Evolutionary conservation across 164 flowering plant genomes (phyloP).

Genomic region (Aristolochia fimbriata): DNA sequence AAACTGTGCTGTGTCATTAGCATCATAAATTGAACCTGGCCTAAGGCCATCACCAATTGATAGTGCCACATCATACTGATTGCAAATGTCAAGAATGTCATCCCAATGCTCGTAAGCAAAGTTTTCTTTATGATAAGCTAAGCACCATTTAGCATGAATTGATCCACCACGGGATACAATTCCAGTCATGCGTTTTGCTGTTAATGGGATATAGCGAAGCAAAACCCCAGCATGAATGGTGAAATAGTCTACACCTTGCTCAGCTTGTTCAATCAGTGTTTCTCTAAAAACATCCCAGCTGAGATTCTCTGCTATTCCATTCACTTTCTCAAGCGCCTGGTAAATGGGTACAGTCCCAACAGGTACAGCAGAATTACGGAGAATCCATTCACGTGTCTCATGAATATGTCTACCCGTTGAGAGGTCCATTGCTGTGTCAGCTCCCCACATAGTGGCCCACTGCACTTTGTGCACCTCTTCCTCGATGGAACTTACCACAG

Average conservation of each 20-base stretch:
- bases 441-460: slow-evolving; percentile 99
- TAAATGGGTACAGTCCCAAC: slow-evolving; percentile 99
- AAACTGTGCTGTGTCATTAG: slow-evolving; percentile 97
- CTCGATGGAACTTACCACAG: slow-evolving; percentile 95
- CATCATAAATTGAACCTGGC: slow-evolving; percentile 98
- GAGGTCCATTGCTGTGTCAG: slow-evolving; percentile 96
- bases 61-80: slow-evolving; percentile 86
- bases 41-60: slow-evolving; percentile 98
- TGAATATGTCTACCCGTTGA: slow-evolving; percentile 98
- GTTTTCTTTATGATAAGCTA: slow-evolving; percentile 94
- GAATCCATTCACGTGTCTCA: slow-evolving; percentile 99
- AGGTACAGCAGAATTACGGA: slow-evolving; percentile 93
- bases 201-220: slow-evolving; percentile 88
- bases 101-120: slow-evolving; percentile 99
- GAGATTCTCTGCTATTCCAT: slow-evolving; percentile 93
- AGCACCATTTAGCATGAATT: slow-evolving; percentile 99
- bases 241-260: slow-evolving; percentile 99
- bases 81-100: slow-evolving; percentile 96
- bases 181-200: slow-evolving; percentile 98
- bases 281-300: slow-evolving; percentile 94
- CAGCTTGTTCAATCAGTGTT: slow-evolving; percentile 97
- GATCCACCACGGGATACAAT: slow-evolving; percentile 99
- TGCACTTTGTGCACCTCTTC: slow-evolving; percentile 98
- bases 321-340: slow-evolving; percentile 96
- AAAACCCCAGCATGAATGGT: slow-evolving; percentile 98